Conservation (phyloP, 2,329 filamentous ascomycete genomes). For the Grosmannia clavigera region DNA sequence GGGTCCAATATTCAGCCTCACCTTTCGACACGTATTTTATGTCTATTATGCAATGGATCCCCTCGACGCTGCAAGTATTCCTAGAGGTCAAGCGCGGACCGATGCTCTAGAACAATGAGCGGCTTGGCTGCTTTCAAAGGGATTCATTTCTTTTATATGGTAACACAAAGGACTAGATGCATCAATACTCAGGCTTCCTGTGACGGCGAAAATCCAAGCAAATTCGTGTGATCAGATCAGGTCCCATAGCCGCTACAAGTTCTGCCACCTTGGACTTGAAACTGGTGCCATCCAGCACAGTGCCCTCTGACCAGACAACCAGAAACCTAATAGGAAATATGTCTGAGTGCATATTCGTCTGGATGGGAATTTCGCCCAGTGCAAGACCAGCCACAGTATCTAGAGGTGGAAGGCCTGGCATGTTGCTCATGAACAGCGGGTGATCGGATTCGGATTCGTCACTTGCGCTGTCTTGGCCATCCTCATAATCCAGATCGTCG, state of each 20-base stretch:
- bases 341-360: constrained; percentile 25
- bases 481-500: background rate
- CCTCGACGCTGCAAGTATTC: no score
- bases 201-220: constrained; percentile 40
- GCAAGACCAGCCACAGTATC: constrained; percentile 41
- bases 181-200: background rate
- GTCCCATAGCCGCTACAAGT: constrained; percentile 52
- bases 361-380: constrained; percentile 46
- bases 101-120: background rate
- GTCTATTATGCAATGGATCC: no score
- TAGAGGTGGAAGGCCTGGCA: constrained; percentile 53
- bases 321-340: constrained; percentile 38
- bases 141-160: background rate
- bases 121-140: no score
- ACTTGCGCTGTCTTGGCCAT: constrained; percentile 7
- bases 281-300: constrained; percentile 33
- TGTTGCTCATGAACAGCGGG: constrained; percentile 45
- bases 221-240: constrained; percentile 41
- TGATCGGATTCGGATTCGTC: constrained; percentile 16
- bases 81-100: no score
- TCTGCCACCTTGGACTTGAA: constrained; percentile 55
- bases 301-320: constrained; percentile 44
- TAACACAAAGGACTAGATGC: background rate
- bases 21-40: no score
- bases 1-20: no score